Conservation (phyloP, 164 flowering plant genomes). For the Aristolochia contorta region DNA sequence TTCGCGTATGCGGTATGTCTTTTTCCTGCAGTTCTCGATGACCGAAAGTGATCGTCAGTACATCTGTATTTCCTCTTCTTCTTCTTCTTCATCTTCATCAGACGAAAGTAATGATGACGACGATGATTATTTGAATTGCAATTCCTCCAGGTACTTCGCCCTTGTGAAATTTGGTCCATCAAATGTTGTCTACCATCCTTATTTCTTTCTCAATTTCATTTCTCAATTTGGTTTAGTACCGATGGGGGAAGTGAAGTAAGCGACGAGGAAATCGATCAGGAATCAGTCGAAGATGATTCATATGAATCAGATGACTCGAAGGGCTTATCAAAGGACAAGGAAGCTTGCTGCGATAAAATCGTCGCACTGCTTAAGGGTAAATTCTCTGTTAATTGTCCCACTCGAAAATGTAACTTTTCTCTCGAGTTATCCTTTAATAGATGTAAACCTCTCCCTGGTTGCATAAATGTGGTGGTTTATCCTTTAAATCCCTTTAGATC, state of each 20-base stretch:
- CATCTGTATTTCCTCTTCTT: slow-evolving; percentile 1
- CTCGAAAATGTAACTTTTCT: too few species aligned
- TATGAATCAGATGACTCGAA: slow-evolving; percentile 3
- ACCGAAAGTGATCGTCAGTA: too few species aligned
- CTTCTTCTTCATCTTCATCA: not conserved
- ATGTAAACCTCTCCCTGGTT: too few species aligned
- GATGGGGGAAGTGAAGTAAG: not conserved
- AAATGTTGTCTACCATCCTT: too few species aligned
- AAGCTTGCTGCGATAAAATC: slow-evolving; percentile 3
- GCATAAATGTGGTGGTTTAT: not conserved
- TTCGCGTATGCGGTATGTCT: too few species aligned
- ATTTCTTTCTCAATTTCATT: too few species aligned
- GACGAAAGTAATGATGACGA: not conserved
- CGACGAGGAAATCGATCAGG: slow-evolving; percentile 2
- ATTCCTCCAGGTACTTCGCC: not conserved
- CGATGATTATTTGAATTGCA: not conserved
- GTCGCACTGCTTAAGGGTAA: slow-evolving; percentile 6
- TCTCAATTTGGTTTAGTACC: too few species aligned
- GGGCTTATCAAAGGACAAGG: not conserved
- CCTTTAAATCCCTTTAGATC: not conserved
- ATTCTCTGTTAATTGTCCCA: not conserved
- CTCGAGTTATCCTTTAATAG: too few species aligned
- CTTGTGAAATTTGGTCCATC: too few species aligned
- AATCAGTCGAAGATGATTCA: slow-evolving; percentile 3
- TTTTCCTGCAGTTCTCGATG: too few species aligned